Percentiles rank a stretch among this genome's conserved stretches.
Conservation (phyloP, 2,329 filamentous ascomycete genomes). For the Didymella exigua region DNA sequence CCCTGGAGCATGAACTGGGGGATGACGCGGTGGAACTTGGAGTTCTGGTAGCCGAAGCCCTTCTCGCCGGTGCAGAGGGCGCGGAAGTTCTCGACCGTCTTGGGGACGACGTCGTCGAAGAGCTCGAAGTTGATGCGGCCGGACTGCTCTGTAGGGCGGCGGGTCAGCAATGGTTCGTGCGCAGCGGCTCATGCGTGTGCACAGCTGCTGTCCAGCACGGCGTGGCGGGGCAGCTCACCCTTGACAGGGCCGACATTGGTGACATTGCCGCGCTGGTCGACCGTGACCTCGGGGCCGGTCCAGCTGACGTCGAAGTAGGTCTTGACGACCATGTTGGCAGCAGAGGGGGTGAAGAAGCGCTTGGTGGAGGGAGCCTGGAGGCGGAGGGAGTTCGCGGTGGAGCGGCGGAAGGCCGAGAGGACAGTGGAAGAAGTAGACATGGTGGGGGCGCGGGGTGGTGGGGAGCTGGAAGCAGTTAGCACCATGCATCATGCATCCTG, state of each 20-base stretch:
- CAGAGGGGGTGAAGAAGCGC: conserved; percentile 66
- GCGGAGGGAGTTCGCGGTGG: conserved; percentile 23
- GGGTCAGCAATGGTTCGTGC: conserved; percentile 11
- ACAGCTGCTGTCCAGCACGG: background rate
- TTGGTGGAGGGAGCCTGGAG: conserved; percentile 49
- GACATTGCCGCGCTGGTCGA: conserved; percentile 61
- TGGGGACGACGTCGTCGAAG: conserved; percentile 83
- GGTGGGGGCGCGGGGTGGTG: conserved; percentile 29
- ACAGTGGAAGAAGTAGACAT: conserved; percentile 40
- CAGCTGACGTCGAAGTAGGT: conserved; percentile 76
- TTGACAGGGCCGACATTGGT: conserved; percentile 54
- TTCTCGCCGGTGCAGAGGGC: conserved; percentile 81
- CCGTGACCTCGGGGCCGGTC: conserved; percentile 73
- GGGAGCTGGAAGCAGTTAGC: conserved; percentile 27
- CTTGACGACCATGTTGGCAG: conserved; percentile 76
- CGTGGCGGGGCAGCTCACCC: conserved; percentile 58
- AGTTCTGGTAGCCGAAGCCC: conserved; percentile 82
- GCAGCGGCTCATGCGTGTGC: background rate
- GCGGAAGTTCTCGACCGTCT: conserved; percentile 84
- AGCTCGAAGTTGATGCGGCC: conserved; percentile 90
- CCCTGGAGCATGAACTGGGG: conserved; percentile 94
- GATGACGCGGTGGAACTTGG: conserved; percentile 91
- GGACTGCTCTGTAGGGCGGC: conserved; percentile 62
- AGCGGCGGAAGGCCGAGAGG: conserved; percentile 43
- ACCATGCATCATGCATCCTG: no score